Percentiles rank a stretch among this genome's conserved stretches.
Conservation (phyloP, 495 filamentous ascomycete genomes). For the Penicillium soppii region DNA sequence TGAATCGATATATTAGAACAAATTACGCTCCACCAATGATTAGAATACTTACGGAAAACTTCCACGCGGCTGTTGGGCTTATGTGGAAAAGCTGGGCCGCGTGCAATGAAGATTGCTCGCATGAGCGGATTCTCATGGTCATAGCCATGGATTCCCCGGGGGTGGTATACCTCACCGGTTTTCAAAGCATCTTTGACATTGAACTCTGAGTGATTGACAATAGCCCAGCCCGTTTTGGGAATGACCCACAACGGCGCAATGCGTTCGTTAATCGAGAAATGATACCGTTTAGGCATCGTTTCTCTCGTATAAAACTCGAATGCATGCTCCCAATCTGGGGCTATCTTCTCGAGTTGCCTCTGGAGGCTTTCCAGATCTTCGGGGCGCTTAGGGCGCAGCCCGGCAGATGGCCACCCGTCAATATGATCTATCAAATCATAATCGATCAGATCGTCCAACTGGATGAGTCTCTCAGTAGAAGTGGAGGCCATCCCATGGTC, state of each 20-base stretch:
- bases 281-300: conserved; percentile 85
- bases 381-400: conserved; percentile 71
- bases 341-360: conserved; percentile 36
- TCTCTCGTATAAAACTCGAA: conserved; percentile 84
- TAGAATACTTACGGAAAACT: conserved; percentile 69
- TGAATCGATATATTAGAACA: conserved; percentile 25
- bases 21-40: neutral
- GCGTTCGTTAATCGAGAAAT: conserved; percentile 79
- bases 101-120: conserved; percentile 87
- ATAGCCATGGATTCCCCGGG: conserved; percentile 82
- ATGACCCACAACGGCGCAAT: conserved; percentile 94
- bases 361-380: conserved; percentile 52
- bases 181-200: conserved; percentile 61
- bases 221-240: conserved; percentile 85
- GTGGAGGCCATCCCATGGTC: conserved; percentile 99
- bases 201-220: conserved; percentile 77
- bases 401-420: conserved; percentile 93
- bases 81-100: conserved; percentile 87
- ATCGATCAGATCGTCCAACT: conserved; percentile 89
- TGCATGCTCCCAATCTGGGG: conserved; percentile 56
- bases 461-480: conserved; percentile 74
- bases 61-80: conserved; percentile 74
- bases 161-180: conserved; percentile 67
- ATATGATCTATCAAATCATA: conserved; percentile 70
- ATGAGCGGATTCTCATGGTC: conserved; percentile 88